A percentile compares a stretch with the other conserved stretches of the same genome.
Conservation (phyloP, 495 filamentous ascomycete species). For the Penicillium riverlandense region DNA sequence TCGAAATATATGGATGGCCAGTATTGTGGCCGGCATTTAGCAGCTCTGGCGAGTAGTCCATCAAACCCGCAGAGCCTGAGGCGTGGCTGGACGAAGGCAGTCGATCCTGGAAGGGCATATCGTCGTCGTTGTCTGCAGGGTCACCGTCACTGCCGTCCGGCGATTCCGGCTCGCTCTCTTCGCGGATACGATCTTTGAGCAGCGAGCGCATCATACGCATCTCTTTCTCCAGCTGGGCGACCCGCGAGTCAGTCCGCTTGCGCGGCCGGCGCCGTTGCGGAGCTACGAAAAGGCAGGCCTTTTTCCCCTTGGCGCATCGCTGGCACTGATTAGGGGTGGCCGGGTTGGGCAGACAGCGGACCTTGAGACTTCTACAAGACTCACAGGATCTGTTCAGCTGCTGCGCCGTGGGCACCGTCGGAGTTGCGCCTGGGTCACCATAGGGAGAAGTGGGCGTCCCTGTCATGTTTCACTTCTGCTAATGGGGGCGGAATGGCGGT, state of each 20-base stretch:
- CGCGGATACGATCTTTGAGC: constrained; percentile 29
- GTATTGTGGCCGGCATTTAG: background rate
- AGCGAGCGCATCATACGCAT: constrained; percentile 57
- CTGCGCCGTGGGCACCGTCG: constrained; percentile 13
- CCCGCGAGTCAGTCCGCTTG: constrained; percentile 78
- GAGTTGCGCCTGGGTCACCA: constrained; percentile 18
- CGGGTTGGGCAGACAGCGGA: constrained; percentile 69
- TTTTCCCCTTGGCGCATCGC: constrained; percentile 70
- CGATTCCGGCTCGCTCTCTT: constrained; percentile 28
- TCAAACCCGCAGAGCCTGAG: constrained; percentile 13
- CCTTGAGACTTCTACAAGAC: constrained; percentile 76
- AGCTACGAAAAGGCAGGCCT: constrained; percentile 68
- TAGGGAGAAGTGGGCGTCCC: constrained; percentile 21
- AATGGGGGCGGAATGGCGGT: background rate
- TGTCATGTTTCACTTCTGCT: constrained; percentile 21
- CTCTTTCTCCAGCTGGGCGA: constrained; percentile 84
- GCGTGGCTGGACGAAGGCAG: constrained; percentile 9
- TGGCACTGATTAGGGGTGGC: constrained; percentile 58
- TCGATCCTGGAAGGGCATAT: constrained; percentile 10
- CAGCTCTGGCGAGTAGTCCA: constrained; percentile 24
- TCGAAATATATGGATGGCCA: background rate
- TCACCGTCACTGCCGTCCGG: constrained; percentile 20
- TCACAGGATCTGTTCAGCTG: constrained; percentile 69
- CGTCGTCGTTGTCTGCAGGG: background rate
- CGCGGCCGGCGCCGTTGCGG: constrained; percentile 69